A percentile compares a stretch with the other conserved stretches of the same genome.
Evolutionary conservation across 2,329 filamentous ascomycete species (phyloP).

Genomic region (Phialophora macrospora): DNA sequence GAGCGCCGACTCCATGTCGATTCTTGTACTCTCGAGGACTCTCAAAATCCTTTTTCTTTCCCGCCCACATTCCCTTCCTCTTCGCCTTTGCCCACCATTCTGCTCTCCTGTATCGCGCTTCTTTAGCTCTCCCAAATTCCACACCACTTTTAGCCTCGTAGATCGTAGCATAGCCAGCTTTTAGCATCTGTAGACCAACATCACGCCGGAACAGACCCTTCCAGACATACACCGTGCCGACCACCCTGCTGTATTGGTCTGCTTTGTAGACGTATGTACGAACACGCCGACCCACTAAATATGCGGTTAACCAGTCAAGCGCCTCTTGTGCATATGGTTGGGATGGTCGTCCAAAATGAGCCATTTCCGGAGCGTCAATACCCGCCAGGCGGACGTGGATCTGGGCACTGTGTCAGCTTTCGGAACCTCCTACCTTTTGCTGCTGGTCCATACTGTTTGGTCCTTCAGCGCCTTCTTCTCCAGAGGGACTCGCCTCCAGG

Average conservation of each 20-base stretch:
- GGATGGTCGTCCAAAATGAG: slow-evolving; percentile 86
- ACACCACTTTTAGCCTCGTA: slow-evolving; percentile 91
- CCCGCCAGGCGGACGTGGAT: slow-evolving; percentile 89
- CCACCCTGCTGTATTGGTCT: slow-evolving; percentile 91
- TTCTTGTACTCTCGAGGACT: slow-evolving; percentile 88
- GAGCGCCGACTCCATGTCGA: slow-evolving; percentile 42
- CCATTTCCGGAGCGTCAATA: slow-evolving; percentile 87
- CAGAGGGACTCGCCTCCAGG: slow-evolving; percentile 70
- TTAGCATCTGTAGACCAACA: slow-evolving; percentile 88
- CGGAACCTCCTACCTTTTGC: neutral
- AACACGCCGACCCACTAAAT: slow-evolving; percentile 73
- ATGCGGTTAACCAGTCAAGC: slow-evolving; percentile 74
- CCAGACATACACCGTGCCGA: slow-evolving; percentile 77
- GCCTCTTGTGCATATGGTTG: slow-evolving; percentile 86
- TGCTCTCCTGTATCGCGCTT: slow-evolving; percentile 54
- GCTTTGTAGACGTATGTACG: slow-evolving; percentile 80
- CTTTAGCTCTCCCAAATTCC: slow-evolving; percentile 78
- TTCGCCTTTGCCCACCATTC: slow-evolving; percentile 65
- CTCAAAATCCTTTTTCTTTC: slow-evolving; percentile 68
- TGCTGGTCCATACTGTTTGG: slow-evolving; percentile 67
- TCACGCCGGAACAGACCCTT: slow-evolving; percentile 71
- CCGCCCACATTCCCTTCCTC: slow-evolving; percentile 76
- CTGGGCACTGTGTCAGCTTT: slow-evolving; percentile 42
- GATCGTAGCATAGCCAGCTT: slow-evolving; percentile 79
- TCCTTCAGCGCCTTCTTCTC: slow-evolving; percentile 72